Percentiles rank a stretch among this genome's conserved stretches.
Evolutionary conservation across 306 rosid species (phyloP).

Genomic region (Dryas drummondii): DNA sequence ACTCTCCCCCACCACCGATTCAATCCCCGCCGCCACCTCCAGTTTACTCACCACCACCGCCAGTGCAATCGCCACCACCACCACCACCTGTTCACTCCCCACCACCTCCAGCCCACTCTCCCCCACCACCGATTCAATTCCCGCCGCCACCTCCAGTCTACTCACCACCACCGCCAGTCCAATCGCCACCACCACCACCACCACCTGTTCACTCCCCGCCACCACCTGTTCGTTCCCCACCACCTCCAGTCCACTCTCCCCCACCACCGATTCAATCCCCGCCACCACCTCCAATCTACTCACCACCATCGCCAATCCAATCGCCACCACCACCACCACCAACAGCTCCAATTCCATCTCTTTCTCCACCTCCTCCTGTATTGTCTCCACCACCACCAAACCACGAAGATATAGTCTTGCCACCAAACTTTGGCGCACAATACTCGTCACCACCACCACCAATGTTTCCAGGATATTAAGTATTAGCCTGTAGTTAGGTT

Average conservation of each 20-base stretch:
- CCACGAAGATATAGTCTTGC: slow-evolving; percentile 29
- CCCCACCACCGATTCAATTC: not conserved
- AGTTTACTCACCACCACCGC: slow-evolving; percentile 1
- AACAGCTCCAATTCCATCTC: not conserved
- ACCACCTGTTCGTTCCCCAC: not conserved
- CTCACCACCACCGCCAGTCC: slow-evolving; percentile 17
- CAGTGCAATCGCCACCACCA: slow-evolving; percentile 21
- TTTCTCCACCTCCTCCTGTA: not conserved
- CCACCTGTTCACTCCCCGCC: slow-evolving; percentile 6
- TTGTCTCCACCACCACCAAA: not conserved
- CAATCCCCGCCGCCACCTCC: slow-evolving; percentile 13
- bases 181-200: slow-evolving; percentile 13
- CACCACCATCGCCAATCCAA: not conserved
- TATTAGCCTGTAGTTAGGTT: not conserved
- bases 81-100: not conserved
- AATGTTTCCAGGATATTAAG: slow-evolving; percentile 48
- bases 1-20: slow-evolving; percentile 2
- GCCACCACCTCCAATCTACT: not conserved
- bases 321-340: not conserved
- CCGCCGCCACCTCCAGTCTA: not conserved
- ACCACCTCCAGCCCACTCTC: not conserved
- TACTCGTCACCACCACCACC: slow-evolving; percentile 78
- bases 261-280: not conserved
- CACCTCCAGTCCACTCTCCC: not conserved
- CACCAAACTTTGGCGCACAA: slow-evolving; percentile 45